Conservation (phyloP, 2,329 filamentous ascomycete species). For the Dactylella cylindrospora region DNA sequence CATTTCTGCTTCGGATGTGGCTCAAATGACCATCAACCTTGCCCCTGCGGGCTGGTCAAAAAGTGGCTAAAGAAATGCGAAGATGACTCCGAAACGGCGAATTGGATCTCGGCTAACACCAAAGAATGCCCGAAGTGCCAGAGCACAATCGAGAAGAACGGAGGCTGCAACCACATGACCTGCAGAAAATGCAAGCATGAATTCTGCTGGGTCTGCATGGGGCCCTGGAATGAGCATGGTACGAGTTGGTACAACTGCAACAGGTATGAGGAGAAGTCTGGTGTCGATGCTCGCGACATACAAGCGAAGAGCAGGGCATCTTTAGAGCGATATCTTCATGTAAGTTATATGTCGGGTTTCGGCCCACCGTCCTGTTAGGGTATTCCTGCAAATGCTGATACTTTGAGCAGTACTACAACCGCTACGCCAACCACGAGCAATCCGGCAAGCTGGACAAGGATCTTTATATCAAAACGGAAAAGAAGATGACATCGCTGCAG, state of each 20-base stretch:
- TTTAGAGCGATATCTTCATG: slow-evolving; percentile 79
- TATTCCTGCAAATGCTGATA: too few relatives aligned
- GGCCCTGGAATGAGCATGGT: slow-evolving; percentile 95
- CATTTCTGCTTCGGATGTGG: slow-evolving; percentile 95
- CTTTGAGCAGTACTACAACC: slow-evolving; percentile 91
- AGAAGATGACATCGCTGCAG: slow-evolving; percentile 97
- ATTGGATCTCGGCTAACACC: slow-evolving; percentile 99
- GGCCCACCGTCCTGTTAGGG: too few relatives aligned
- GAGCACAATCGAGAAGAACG: slow-evolving; percentile 98
- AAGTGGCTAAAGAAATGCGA: slow-evolving; percentile 98
- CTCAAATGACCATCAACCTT: slow-evolving; percentile 85
- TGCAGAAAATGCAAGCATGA: slow-evolving; percentile 94
- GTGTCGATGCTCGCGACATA: slow-evolving; percentile 82
- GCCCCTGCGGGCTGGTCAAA: slow-evolving; percentile 87
- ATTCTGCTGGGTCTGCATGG: slow-evolving; percentile 99
- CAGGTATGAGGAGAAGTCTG: slow-evolving; percentile 93
- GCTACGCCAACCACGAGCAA: slow-evolving; percentile 98
- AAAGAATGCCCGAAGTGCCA: slow-evolving; percentile 96
- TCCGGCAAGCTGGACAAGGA: slow-evolving; percentile 96
- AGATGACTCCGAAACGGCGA: slow-evolving; percentile 95
- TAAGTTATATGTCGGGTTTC: too few relatives aligned
- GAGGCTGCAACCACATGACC: slow-evolving; percentile 97
- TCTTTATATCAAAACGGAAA: slow-evolving; percentile 92
- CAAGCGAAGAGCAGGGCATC: slow-evolving; percentile 89
- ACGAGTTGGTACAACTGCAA: slow-evolving; percentile 99